These are phyloP conservation scores for Colletotrichum falcatum DNA, from an alignment of 2,329 filamentous ascomycete species.

Conservation along the genomic window DNA sequence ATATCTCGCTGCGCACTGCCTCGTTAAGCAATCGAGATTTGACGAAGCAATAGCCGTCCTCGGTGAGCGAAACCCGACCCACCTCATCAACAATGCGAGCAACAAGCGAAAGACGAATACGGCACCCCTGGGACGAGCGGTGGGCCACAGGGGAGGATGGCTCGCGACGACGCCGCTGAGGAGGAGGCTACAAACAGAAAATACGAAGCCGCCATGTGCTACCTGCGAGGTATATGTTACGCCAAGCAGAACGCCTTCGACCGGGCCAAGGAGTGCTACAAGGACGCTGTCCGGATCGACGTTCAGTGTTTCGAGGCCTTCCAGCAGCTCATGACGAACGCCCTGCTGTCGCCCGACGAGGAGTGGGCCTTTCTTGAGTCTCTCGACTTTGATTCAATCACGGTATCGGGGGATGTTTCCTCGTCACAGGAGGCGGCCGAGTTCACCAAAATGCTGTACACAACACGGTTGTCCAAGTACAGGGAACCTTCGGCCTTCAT, in stretches of 20 bases:
- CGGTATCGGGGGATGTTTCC: conserved; percentile 72
- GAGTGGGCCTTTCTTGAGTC: conserved; percentile 91
- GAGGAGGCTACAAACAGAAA: conserved; percentile 82
- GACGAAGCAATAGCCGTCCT: conserved; percentile 89
- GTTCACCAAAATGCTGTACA: conserved; percentile 97
- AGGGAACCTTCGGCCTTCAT: conserved; percentile 86
- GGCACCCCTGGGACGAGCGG: conserved; percentile 57
- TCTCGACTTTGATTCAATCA: conserved; percentile 88
- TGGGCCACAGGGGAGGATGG: conserved; percentile 49
- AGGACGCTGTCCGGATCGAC: conserved; percentile 95
- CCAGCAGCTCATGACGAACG: conserved; percentile 97
- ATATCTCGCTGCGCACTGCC: conserved; percentile 93
- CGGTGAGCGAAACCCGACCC: conserved; percentile 92
- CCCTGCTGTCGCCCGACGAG: conserved; percentile 87
- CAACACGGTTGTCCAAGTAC: conserved; percentile 94
- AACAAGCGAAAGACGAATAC: conserved; percentile 78
- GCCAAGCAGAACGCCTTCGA: conserved; percentile 98
- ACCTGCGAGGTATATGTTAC: conserved; percentile 91
- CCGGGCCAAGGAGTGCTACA: conserved; percentile 97
- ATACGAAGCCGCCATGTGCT: conserved; percentile 98
- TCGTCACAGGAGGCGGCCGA: conserved; percentile 87
- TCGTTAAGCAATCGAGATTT: conserved; percentile 90
- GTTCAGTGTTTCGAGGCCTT: conserved; percentile 99
- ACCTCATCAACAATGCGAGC: conserved; percentile 77
- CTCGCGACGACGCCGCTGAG: conserved; percentile 55